Evolutionary conservation across 306 rosid species (phyloP), one percentile per base, ranked within the genome.

Genomic region (Cucurbita maxima): DNA sequence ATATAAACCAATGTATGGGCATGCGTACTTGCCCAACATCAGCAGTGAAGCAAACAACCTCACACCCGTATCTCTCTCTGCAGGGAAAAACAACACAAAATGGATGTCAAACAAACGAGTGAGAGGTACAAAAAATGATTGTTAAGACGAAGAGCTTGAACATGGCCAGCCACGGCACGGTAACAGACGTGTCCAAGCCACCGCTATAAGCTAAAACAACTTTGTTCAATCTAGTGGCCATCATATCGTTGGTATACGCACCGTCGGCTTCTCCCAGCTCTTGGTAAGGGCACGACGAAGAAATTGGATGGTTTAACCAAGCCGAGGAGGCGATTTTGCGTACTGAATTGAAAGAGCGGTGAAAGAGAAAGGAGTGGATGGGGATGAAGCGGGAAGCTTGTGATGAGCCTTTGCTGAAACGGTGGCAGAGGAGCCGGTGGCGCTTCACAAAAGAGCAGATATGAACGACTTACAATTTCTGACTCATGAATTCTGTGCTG

Each of bases 31-130:
- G 99, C 77, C 97, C 97, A 81, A 95, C 97, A 82, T 95, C 97
- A 18, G 96, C 97, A 50, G 99, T 95, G 87, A 95, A 95, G 87
- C 99, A 95, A 75, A 95, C 97, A n/a, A 95, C 97, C 53, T 91
- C 97, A 75, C 99, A 95, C 14, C 93, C 96, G 43, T 95, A 95
- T 75, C 89, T 95, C 89, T 95, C 96, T 84, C 99, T 91, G 92
- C 83, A 88, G 83, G 5, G 36, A 19, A 57, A 77, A 53, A 73
- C 63, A 73, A 70, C 70, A 77, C 47, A 63, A 30, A 30, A 30
- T 30, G 12, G 73, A 68, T 68, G 22, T 13, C 0, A 66, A 43
- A 64, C 1, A 64, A 64, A 64, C 19, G 16, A 10, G 20, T 22
- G n/a, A 43, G 18, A 66, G 30, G 18, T 37, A 61, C 13, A 61